Percentiles rank a stretch among this genome's conserved stretches.
phyloP scores from a whole-genome alignment of 1,139 yeast genomes.

The Saccharomyces hybrid region DNA sequence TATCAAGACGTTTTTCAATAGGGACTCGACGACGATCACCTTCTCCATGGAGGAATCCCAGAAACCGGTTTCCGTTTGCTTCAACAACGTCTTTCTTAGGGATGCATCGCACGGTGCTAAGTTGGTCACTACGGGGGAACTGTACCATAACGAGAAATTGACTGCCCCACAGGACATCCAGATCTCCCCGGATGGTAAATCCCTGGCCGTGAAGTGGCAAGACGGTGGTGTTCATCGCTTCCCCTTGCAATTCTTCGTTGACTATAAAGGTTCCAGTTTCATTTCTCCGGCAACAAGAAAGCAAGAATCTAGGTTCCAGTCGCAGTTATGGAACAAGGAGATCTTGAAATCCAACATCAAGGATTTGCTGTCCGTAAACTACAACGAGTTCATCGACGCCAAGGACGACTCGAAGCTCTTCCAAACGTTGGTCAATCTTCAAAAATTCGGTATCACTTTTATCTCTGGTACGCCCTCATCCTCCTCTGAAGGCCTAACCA shows the following conservation, averaged over 20 bases:
- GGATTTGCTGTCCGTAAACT: constrained; percentile 6
- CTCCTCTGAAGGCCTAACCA: constrained; percentile 24
- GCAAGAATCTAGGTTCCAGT: constrained; percentile 31
- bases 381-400: constrained; percentile 31
- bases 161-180: constrained; percentile 28
- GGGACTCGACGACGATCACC: not conserved
- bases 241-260: constrained; percentile 41
- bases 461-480: constrained; percentile 33
- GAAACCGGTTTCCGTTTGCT: constrained; percentile 35
- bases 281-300: constrained; percentile 32
- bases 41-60: not conserved
- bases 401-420: constrained; percentile 36
- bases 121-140: constrained; percentile 54
- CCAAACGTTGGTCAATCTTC: constrained; percentile 42
- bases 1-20: not conserved
- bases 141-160: constrained; percentile 30
- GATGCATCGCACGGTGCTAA: constrained; percentile 64
- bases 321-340: constrained; percentile 39
- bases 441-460: constrained; percentile 53
- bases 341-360: constrained; percentile 26
- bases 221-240: constrained; percentile 47
- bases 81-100: constrained; percentile 52
- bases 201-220: constrained; percentile 46
- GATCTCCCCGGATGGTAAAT: constrained; percentile 30
- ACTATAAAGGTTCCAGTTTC: constrained; percentile 36